A percentile compares a stretch with the other conserved stretches of the same genome.
phyloP scores from a whole-genome alignment of 257 asterid species.

The Parsonsia alboflavescens region DNA sequence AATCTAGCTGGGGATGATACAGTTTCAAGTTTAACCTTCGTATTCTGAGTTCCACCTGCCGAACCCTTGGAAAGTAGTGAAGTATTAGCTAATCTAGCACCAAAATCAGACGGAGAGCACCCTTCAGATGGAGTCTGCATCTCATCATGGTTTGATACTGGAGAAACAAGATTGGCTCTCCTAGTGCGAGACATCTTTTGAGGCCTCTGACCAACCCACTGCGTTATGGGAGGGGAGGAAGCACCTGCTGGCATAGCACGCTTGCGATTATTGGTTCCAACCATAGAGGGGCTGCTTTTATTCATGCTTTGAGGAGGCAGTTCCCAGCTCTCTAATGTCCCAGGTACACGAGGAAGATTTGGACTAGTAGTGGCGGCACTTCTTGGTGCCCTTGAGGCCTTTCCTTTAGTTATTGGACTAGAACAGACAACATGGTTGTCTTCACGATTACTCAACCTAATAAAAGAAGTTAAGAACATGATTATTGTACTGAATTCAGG shows the following conservation, averaged over 20 bases:
- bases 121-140: conserved; percentile 70
- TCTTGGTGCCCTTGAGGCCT: conserved; percentile 88
- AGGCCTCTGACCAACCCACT: conserved; percentile 98
- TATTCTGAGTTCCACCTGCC: conserved; percentile 43
- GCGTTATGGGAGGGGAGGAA: conserved; percentile 94
- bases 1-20: conserved; percentile 70
- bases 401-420: conserved; percentile 67
- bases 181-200: conserved; percentile 85
- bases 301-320: conserved; percentile 51
- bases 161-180: conserved; percentile 80
- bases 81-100: conserved; percentile 49
- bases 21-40: conserved; percentile 52
- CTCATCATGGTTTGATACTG: conserved; percentile 80
- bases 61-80: conserved; percentile 54
- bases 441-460: conserved; percentile 78
- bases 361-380: conserved; percentile 50
- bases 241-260: conserved; percentile 71
- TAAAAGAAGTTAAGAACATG: conserved; percentile 20
- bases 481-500: background rate
- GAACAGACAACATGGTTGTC: conserved; percentile 46
- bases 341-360: conserved; percentile 48
- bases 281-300: conserved; percentile 46
- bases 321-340: conserved; percentile 87
- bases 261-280: conserved; percentile 72
- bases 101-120: conserved; percentile 74